phyloP scores from a whole-genome alignment of 2,329 filamentous ascomycete genomes.

The Camillea tinctor region DNA sequence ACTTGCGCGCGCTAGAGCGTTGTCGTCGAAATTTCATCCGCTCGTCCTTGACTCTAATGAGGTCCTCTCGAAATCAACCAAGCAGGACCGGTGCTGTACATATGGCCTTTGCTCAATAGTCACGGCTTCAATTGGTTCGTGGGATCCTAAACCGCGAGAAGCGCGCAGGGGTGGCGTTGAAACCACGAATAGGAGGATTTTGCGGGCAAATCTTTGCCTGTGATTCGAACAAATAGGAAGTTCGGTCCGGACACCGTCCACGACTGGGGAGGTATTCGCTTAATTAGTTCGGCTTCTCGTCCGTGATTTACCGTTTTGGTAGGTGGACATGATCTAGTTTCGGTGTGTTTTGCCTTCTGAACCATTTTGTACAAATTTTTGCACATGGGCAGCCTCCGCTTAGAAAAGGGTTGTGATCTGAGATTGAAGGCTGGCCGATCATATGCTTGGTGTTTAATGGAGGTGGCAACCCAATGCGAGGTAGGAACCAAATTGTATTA shows the following conservation, averaged over 20 bases:
- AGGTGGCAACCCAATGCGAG: not conserved
- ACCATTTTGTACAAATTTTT: not conserved
- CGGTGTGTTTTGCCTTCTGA: not conserved
- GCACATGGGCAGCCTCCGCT: not conserved
- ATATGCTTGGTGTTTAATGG: not conserved
- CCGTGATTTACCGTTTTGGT: not conserved
- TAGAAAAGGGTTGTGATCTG: not conserved
- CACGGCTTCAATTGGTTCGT: conserved; percentile 24
- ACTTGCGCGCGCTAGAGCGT: conserved; percentile 4
- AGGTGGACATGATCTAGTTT: not conserved
- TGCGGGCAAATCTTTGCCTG: conserved; percentile 14
- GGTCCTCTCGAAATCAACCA: conserved; percentile 3
- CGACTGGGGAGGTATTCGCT: conserved; percentile 1
- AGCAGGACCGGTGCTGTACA: conserved; percentile 16
- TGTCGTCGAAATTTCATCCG: conserved; percentile 3
- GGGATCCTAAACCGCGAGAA: conserved; percentile 16
- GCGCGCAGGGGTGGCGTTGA: conserved; percentile 4
- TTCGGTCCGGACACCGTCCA: conserved; percentile 28
- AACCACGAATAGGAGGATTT: conserved; percentile 24
- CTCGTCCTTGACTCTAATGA: conserved; percentile 4
- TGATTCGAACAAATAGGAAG: conserved; percentile 22
- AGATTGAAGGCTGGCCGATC: not conserved
- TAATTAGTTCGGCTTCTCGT: not conserved
- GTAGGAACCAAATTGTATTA: not conserved
- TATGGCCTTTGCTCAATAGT: conserved; percentile 15